phyloP scores from a whole-genome alignment of 2,329 filamentous ascomycete genomes.

The Chrysoporthe cubensis region DNA sequence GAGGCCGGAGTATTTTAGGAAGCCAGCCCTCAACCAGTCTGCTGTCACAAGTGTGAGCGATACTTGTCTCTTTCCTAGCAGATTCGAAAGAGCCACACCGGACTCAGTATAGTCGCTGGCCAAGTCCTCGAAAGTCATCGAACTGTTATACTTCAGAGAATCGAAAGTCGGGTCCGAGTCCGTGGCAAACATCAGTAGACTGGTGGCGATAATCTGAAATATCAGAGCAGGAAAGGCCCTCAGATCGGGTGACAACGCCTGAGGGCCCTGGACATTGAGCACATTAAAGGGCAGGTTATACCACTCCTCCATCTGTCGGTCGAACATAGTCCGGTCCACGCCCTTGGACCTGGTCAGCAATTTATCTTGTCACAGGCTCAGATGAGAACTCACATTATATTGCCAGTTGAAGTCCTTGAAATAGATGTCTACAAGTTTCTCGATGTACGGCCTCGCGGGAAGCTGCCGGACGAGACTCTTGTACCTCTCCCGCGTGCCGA shows the following conservation, averaged over 20 bases:
- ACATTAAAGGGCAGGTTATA: constrained; percentile 55
- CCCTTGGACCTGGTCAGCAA: constrained; percentile 37
- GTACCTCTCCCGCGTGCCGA: constrained; percentile 59
- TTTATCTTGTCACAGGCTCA: not conserved
- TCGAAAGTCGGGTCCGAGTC: constrained; percentile 54
- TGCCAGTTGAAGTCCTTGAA: constrained; percentile 64
- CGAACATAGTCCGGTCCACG: constrained; percentile 58
- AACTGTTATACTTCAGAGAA: constrained; percentile 60
- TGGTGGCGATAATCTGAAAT: constrained; percentile 61
- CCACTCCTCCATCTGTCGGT: constrained; percentile 58
- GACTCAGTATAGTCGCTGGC: constrained; percentile 65
- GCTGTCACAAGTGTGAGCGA: constrained; percentile 61
- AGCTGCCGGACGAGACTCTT: constrained; percentile 61
- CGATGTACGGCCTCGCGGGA: constrained; percentile 57
- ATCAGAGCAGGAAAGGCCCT: constrained; percentile 62
- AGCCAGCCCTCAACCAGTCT: constrained; percentile 59
- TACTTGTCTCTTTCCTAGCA: constrained; percentile 62
- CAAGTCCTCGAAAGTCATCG: constrained; percentile 64
- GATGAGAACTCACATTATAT: constrained; percentile 42
- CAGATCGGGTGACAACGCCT: constrained; percentile 54
- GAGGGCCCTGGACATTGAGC: constrained; percentile 53
- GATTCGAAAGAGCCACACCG: constrained; percentile 54
- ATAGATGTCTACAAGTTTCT: constrained; percentile 58
- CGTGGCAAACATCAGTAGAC: constrained; percentile 56
- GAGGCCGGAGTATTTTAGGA: constrained; percentile 62